These are phyloP conservation scores for Verticillium nubilum DNA, from an alignment of 2,329 filamentous ascomycete species.

Conservation along the genomic window DNA sequence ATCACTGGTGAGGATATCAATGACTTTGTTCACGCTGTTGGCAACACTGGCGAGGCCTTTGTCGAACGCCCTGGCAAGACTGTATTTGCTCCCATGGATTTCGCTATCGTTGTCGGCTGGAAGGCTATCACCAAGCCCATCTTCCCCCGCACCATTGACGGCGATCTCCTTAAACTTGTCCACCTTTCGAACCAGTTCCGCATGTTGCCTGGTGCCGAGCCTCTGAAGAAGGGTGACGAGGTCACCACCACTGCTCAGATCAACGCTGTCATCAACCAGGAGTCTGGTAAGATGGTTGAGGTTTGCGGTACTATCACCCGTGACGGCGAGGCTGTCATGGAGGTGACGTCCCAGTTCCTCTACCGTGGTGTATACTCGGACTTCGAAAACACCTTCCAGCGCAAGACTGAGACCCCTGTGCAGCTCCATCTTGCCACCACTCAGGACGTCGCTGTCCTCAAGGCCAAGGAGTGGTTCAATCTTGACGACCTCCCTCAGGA, in stretches of 20 bases:
- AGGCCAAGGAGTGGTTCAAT: slow-evolving; percentile 97
- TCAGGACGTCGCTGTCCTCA: slow-evolving; percentile 89
- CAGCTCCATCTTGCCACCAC: slow-evolving; percentile 81
- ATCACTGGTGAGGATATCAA: slow-evolving; percentile 93
- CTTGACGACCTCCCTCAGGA: slow-evolving; percentile 65
- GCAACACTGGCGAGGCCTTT: slow-evolving; percentile 95
- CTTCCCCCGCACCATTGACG: slow-evolving; percentile 93
- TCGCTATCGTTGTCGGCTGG: slow-evolving; percentile 96
- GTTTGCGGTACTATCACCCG: slow-evolving; percentile 95
- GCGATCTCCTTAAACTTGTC: slow-evolving; percentile 91
- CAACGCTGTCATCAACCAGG: slow-evolving; percentile 97
- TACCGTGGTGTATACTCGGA: slow-evolving; percentile 92
- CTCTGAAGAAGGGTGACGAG: slow-evolving; percentile 90
- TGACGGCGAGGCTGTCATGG: slow-evolving; percentile 83
- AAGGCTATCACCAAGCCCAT: slow-evolving; percentile 99
- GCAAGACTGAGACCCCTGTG: slow-evolving; percentile 92
- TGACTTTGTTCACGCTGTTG: slow-evolving; percentile 97
- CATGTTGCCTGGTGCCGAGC: slow-evolving; percentile 93
- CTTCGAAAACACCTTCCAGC: slow-evolving; percentile 97
- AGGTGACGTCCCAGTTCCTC: slow-evolving; percentile 96
- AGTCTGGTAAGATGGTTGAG: slow-evolving; percentile 98
- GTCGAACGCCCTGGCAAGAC: slow-evolving; percentile 93
- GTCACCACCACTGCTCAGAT: slow-evolving; percentile 91
- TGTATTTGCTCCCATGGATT: slow-evolving; percentile 96
- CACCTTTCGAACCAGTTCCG: slow-evolving; percentile 97